Conservation (phyloP, 2,329 filamentous ascomycete species). For the Emericellopsis cladophorae region DNA sequence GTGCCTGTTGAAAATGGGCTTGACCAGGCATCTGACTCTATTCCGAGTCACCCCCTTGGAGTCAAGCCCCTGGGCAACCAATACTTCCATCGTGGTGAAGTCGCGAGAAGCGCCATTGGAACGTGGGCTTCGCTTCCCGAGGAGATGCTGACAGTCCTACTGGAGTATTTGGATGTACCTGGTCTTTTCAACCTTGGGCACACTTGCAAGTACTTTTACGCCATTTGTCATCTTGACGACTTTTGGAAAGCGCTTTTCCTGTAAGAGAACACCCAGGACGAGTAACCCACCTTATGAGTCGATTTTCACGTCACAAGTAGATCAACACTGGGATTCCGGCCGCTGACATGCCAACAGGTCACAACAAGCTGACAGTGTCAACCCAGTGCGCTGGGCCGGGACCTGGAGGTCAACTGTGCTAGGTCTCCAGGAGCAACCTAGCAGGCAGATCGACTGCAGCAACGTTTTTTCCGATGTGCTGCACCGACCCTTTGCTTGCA, state of each 20-base stretch:
- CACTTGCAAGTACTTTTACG: slow-evolving; percentile 77
- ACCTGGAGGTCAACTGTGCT: slow-evolving; percentile 77
- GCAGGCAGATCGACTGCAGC: slow-evolving; percentile 54
- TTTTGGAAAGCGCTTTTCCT: slow-evolving; percentile 80
- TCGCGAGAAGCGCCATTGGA: slow-evolving; percentile 56
- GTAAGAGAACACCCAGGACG: slow-evolving; percentile 41
- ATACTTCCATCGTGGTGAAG: slow-evolving; percentile 49
- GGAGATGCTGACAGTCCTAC: slow-evolving; percentile 61
- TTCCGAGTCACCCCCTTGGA: slow-evolving; percentile 69
- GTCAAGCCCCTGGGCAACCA: slow-evolving; percentile 83
- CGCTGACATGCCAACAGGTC: slow-evolving; percentile 10
- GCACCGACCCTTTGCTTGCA: slow-evolving; percentile 82
- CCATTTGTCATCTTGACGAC: slow-evolving; percentile 73
- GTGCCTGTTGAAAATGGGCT: too few species aligned
- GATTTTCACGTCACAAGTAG: too few species aligned
- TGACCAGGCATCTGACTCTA: slow-evolving; percentile 24
- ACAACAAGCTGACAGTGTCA: slow-evolving; percentile 16
- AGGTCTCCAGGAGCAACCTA: slow-evolving; percentile 36
- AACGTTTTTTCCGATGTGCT: slow-evolving; percentile 82
- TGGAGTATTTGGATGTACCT: slow-evolving; percentile 60
- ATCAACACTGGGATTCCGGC: too few species aligned
- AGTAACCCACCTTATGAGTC: too few species aligned
- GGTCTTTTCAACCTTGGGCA: slow-evolving; percentile 55
- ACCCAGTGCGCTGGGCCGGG: slow-evolving; percentile 49
- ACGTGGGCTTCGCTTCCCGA: slow-evolving; percentile 60